Evolutionary conservation across 805 yeast genomes (phyloP).

Genomic region (Sporopachydermia quercuum): DNA sequence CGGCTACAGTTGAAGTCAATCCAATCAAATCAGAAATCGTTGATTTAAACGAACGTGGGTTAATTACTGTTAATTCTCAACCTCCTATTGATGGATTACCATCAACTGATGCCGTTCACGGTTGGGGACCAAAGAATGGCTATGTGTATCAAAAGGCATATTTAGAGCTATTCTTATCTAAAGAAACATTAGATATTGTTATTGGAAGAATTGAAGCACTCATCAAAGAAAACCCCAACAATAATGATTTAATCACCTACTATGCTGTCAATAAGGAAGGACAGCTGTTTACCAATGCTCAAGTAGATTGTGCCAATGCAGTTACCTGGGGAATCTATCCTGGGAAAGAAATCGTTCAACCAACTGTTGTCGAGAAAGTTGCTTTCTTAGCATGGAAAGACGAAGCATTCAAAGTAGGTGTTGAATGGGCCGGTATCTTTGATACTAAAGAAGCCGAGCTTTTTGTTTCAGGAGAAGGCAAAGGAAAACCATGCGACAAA

Average conservation of each 20-base stretch:
- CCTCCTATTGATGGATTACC: constrained; percentile 75
- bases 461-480: constrained; percentile 17
- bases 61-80: constrained; percentile 82
- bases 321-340: constrained; percentile 99
- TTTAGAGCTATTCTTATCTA: constrained; percentile 70
- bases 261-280: constrained; percentile 54
- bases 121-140: constrained; percentile 95
- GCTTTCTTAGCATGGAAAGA: constrained; percentile 96
- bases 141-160: constrained; percentile 92
- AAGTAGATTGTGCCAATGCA: constrained; percentile 71
- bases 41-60: constrained; percentile 48
- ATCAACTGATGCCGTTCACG: constrained; percentile 58
- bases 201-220: constrained; percentile 29
- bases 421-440: constrained; percentile 50
- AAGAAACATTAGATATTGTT: constrained; percentile 23
- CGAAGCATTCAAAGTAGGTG: constrained; percentile 72
- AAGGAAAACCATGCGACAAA: constrained; percentile 13
- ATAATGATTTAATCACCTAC: constrained; percentile 47
- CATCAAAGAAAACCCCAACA: constrained; percentile 29
- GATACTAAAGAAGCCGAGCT: constrained; percentile 12
- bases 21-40: constrained; percentile 45
- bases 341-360: constrained; percentile 86
- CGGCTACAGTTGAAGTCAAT: constrained; percentile 62
- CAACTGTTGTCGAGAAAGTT: constrained; percentile 85
- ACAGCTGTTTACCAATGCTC: constrained; percentile 50